A percentile compares a stretch with the other conserved stretches of the same genome.
Evolutionary conservation across 1,284 basidiomycete genomes (phyloP).

Genomic region (Naganishia albida): DNA sequence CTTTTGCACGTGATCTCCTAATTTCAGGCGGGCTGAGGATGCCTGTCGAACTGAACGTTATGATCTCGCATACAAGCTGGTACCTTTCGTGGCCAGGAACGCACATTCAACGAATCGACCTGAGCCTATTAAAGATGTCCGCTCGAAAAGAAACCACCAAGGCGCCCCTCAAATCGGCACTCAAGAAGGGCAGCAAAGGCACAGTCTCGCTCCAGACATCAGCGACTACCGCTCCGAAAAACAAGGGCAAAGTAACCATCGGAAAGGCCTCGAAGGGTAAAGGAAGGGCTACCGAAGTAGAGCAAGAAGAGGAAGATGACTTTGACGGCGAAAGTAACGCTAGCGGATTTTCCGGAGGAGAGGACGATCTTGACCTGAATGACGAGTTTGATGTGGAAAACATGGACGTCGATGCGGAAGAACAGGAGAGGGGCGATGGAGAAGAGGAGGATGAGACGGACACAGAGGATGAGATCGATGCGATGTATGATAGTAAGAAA

Average conservation of each 20-base stretch:
- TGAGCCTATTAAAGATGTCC: not conserved
- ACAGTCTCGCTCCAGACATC: slow-evolving; percentile 17
- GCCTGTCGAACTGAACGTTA: no score
- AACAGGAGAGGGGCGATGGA: slow-evolving; percentile 24
- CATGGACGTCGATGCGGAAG: slow-evolving; percentile 31
- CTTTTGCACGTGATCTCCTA: slow-evolving; percentile 16
- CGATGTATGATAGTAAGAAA: slow-evolving; percentile 26
- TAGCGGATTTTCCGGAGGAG: slow-evolving; percentile 31
- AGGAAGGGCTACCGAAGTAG: slow-evolving; percentile 2
- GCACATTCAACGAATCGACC: no score
- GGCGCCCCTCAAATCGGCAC: slow-evolving; percentile 9
- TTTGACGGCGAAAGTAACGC: slow-evolving; percentile 28
- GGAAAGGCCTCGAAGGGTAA: slow-evolving; percentile 20
- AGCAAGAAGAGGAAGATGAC: slow-evolving; percentile 3
- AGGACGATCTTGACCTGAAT: slow-evolving; percentile 24
- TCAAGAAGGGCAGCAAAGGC: slow-evolving; percentile 25
- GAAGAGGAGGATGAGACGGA: slow-evolving; percentile 32
- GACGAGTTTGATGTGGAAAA: slow-evolving; percentile 33
- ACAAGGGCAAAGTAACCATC: slow-evolving; percentile 14
- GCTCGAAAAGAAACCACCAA: slow-evolving; percentile 6
- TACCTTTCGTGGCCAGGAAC: no score
- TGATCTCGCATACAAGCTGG: no score
- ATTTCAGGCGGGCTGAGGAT: slow-evolving; percentile 7
- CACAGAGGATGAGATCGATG: slow-evolving; percentile 37
- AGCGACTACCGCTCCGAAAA: not conserved